A percentile compares a stretch with the other conserved stretches of the same genome.
Evolutionary conservation across 2,329 filamentous ascomycete species (phyloP).

Genomic region (Xylariaceae sp.): DNA sequence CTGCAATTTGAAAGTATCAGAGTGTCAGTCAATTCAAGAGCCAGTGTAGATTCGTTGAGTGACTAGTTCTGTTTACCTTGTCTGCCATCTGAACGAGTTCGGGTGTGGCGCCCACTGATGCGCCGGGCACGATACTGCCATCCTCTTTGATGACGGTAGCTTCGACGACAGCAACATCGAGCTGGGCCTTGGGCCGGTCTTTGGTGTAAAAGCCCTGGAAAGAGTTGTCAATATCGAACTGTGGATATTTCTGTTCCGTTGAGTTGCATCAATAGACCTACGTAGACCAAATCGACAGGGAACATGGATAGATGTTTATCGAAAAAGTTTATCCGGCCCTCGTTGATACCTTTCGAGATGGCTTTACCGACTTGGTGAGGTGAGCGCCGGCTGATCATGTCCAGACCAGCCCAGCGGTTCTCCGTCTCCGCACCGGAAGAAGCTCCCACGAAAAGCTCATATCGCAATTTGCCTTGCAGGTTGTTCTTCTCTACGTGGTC

Average conservation of each 20-base stretch:
- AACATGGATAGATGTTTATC: constrained; percentile 95
- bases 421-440: constrained; percentile 85
- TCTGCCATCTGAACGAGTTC: constrained; percentile 87
- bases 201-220: constrained; percentile 72
- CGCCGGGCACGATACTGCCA: constrained; percentile 81
- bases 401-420: constrained; percentile 80
- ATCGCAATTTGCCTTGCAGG: constrained; percentile 77
- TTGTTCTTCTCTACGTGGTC: constrained; percentile 85
- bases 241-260: too few species aligned
- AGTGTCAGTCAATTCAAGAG: constrained; percentile 4
- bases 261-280: constrained; percentile 31
- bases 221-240: too few species aligned
- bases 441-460: constrained; percentile 84
- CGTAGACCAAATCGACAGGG: constrained; percentile 76
- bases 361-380: constrained; percentile 89
- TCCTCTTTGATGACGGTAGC: constrained; percentile 83
- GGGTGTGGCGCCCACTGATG: constrained; percentile 77
- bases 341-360: constrained; percentile 86
- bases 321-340: constrained; percentile 83
- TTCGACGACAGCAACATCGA: constrained; percentile 82
- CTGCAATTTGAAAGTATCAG: constrained; percentile 28
- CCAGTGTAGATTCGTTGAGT: not conserved
- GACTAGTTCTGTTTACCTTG: constrained; percentile 47
- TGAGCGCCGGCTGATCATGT: constrained; percentile 83
- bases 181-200: constrained; percentile 64